phyloP scores from a whole-genome alignment of 768 basidiomycete species.

The Suillus tomentosus region DNA sequence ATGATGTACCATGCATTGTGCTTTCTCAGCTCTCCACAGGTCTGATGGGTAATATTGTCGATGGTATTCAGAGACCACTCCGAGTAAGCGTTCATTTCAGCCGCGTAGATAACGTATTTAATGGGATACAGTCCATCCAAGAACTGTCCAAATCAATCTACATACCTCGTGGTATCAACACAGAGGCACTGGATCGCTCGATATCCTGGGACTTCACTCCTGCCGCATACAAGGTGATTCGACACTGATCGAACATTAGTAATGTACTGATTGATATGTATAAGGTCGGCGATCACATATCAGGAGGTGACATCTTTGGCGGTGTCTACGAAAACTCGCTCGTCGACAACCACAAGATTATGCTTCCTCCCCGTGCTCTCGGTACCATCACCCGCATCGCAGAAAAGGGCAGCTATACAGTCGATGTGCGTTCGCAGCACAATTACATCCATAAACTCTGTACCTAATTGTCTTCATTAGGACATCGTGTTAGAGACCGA shows the following conservation, averaged over 20 bases:
- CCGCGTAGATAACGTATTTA: slow-evolving; percentile 14
- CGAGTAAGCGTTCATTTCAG: slow-evolving; percentile 52
- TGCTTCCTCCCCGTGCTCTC: slow-evolving; percentile 90
- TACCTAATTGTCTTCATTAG: slow-evolving; percentile 39
- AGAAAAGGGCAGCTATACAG: slow-evolving; percentile 90
- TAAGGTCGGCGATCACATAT: slow-evolving; percentile 94
- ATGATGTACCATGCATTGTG: background rate
- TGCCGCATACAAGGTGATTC: slow-evolving; percentile 65
- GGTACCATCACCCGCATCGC: slow-evolving; percentile 94
- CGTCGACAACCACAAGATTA: slow-evolving; percentile 95
- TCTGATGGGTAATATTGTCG: slow-evolving; percentile 98
- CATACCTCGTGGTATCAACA: slow-evolving; percentile 98
- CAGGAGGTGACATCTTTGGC: slow-evolving; percentile 97
- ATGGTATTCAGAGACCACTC: slow-evolving; percentile 93
- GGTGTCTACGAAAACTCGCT: slow-evolving; percentile 96
- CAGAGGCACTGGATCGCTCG: slow-evolving; percentile 85
- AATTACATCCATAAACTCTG: background rate
- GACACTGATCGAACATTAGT: slow-evolving; percentile 2
- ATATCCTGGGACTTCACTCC: slow-evolving; percentile 97
- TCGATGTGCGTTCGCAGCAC: slow-evolving; percentile 61
- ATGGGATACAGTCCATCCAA: slow-evolving; percentile 71
- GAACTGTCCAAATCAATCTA: slow-evolving; percentile 98
- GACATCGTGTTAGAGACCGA: slow-evolving; percentile 97
- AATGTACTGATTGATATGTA: slow-evolving; percentile 16
- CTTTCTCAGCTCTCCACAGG: slow-evolving; percentile 47